phyloP scores from a whole-genome alignment of 2,329 filamentous ascomycete genomes.

The Aspergillus sp. region DNA sequence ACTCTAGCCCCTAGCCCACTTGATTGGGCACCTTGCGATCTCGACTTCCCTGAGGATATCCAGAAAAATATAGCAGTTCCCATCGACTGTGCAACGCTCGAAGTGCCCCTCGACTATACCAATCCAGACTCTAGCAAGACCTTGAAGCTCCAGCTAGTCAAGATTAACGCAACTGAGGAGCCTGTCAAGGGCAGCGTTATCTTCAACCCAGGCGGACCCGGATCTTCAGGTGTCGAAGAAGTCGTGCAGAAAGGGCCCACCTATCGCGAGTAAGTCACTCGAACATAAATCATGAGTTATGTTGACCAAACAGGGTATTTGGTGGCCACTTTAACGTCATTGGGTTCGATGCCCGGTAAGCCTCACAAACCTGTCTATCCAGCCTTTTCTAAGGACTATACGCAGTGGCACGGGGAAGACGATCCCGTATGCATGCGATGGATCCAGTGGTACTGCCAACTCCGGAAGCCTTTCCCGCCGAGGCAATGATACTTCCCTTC shows the following conservation, averaged over 20 bases:
- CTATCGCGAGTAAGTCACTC: slow-evolving; percentile 1
- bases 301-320: neutral
- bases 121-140: neutral
- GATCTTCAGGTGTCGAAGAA: slow-evolving; percentile 1
- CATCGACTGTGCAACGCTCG: slow-evolving; percentile 1
- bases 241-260: neutral
- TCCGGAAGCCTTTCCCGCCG: neutral
- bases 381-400: neutral
- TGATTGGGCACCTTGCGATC: slow-evolving; percentile 1
- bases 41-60: neutral
- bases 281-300: neutral
- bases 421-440: slow-evolving; percentile 1
- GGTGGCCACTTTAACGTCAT: slow-evolving; percentile 5
- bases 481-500: neutral
- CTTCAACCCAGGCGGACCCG: slow-evolving; percentile 4
- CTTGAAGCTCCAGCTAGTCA: neutral
- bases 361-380: neutral
- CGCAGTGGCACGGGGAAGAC: slow-evolving; percentile 3
- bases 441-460: neutral
- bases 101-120: slow-evolving; percentile 6
- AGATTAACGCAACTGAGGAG: slow-evolving; percentile 1
- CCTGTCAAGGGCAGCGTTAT: slow-evolving; percentile 1
- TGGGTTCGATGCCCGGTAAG: slow-evolving; percentile 4
- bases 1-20: neutral
- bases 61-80: neutral